phyloP scores from a whole-genome alignment of 257 asterid species.

The Salvia splendens region DNA sequence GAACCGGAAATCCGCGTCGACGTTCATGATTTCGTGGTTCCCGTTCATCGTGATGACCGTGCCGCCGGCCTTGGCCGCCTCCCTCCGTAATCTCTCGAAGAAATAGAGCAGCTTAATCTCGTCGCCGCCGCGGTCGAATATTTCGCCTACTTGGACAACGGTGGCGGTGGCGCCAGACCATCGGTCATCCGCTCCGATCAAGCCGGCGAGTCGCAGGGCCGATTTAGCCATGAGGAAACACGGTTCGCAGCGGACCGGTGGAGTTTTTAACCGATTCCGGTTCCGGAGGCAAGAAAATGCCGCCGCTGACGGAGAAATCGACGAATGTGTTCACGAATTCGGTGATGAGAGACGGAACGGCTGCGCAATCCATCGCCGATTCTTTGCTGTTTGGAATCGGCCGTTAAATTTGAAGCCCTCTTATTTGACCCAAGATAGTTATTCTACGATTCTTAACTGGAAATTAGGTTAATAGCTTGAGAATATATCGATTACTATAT shows the following conservation, averaged over 20 bases:
- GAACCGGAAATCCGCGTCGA: conserved; percentile 74
- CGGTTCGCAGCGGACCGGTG: conserved; percentile 44
- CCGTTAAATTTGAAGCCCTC: neutral
- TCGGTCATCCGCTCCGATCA: conserved; percentile 57
- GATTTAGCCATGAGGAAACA: conserved; percentile 64
- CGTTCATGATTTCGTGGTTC: conserved; percentile 90
- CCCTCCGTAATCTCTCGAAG: conserved; percentile 79
- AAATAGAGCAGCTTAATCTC: conserved; percentile 81
- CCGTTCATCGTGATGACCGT: conserved; percentile 80
- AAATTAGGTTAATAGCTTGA: no score
- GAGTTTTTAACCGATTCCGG: conserved; percentile 26
- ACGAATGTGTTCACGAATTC: conserved; percentile 75
- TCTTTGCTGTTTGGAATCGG: conserved; percentile 30
- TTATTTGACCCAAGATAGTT: no score
- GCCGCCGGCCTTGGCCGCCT: conserved; percentile 68
- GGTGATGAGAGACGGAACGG: conserved; percentile 61
- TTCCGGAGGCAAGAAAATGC: conserved; percentile 64
- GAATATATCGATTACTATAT: no score
- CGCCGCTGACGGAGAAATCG: conserved; percentile 93
- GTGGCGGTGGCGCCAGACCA: conserved; percentile 89
- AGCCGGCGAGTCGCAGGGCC: conserved; percentile 68
- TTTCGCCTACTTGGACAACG: conserved; percentile 88
- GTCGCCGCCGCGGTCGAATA: conserved; percentile 90
- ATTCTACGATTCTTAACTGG: no score
- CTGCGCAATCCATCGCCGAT: conserved; percentile 51